Percentiles rank a stretch among this genome's conserved stretches.
These are phyloP conservation scores for Annulohypoxylon truncatum DNA, from an alignment of 2,329 filamentous ascomycete genomes.

Conservation along the genomic window DNA sequence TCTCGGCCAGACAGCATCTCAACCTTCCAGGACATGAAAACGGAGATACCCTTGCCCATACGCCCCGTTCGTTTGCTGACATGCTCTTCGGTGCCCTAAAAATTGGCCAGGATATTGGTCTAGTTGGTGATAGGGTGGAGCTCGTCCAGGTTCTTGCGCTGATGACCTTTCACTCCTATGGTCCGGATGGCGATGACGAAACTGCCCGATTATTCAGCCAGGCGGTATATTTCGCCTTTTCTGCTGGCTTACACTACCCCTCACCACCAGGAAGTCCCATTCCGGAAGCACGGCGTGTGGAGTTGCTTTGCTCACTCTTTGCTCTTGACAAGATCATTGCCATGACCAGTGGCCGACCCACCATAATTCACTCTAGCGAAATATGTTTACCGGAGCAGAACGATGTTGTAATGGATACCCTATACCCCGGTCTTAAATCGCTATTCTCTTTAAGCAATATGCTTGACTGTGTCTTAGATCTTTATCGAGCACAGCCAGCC, in stretches of 20 bases:
- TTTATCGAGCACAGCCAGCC: constrained; percentile 23
- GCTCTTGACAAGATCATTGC: constrained; percentile 29
- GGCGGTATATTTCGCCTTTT: constrained; percentile 28
- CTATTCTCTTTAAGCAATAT: constrained; percentile 28
- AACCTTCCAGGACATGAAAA: constrained; percentile 15
- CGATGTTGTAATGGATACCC: neutral
- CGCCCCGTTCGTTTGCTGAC: constrained; percentile 25
- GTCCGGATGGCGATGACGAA: constrained; percentile 27
- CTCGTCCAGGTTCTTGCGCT: constrained; percentile 27
- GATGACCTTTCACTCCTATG: constrained; percentile 33
- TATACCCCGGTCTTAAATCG: constrained; percentile 15
- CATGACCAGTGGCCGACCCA: constrained; percentile 23
- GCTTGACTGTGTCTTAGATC: constrained; percentile 25
- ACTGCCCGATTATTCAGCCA: constrained; percentile 26
- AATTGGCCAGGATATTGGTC: constrained; percentile 29
- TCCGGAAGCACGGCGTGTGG: constrained; percentile 21
- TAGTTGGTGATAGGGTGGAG: constrained; percentile 30
- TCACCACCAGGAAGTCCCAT: neutral
- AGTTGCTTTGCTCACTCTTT: constrained; percentile 30
- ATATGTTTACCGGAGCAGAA: constrained; percentile 18
- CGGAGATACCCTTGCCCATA: constrained; percentile 1
- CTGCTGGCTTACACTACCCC: constrained; percentile 23
- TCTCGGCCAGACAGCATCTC: constrained; percentile 21
- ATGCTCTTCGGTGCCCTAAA: constrained; percentile 28
- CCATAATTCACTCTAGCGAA: constrained; percentile 16